These are phyloP conservation scores for Trypanosoma vivax DNA, from an alignment of 208 protist species.

Conservation along the genomic window DNA sequence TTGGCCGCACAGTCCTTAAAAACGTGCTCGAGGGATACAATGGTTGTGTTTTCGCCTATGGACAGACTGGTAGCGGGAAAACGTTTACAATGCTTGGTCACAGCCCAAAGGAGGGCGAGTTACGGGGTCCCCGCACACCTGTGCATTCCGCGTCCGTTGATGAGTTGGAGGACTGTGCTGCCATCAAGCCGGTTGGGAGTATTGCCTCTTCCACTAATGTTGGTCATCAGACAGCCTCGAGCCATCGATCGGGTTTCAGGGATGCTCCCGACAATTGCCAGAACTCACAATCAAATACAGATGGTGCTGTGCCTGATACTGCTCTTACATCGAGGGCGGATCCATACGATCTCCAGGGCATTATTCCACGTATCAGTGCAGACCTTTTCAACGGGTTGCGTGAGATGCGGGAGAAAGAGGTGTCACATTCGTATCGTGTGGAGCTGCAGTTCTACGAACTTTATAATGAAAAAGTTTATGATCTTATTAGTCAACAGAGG, in stretches of 20 bases:
- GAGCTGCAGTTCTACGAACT: constrained; percentile 85
- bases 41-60: constrained; percentile 87
- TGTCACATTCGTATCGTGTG: constrained; percentile 63
- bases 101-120: constrained; percentile 25
- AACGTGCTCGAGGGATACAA: constrained; percentile 83
- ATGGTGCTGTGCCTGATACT: not conserved
- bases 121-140: not conserved
- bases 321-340: not conserved
- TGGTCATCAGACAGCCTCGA: not conserved
- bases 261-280: not conserved
- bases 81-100: constrained; percentile 92
- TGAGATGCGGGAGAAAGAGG: constrained; percentile 46
- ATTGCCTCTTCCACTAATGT: not conserved
- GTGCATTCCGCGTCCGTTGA: not conserved
- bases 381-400: constrained; percentile 63
- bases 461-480: constrained; percentile 88
- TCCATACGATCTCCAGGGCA: constrained; percentile 27
- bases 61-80: constrained; percentile 88
- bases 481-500: constrained; percentile 55
- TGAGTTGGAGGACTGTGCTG: constrained; percentile 13
- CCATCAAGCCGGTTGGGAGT: not conserved
- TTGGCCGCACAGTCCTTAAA: constrained; percentile 66
- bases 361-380: constrained; percentile 65
- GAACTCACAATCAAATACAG: not conserved
- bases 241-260: constrained; percentile 1